Evolutionary conservation across 345 rosid species (phyloP).

Genomic region (Erodium maritimum): DNA sequence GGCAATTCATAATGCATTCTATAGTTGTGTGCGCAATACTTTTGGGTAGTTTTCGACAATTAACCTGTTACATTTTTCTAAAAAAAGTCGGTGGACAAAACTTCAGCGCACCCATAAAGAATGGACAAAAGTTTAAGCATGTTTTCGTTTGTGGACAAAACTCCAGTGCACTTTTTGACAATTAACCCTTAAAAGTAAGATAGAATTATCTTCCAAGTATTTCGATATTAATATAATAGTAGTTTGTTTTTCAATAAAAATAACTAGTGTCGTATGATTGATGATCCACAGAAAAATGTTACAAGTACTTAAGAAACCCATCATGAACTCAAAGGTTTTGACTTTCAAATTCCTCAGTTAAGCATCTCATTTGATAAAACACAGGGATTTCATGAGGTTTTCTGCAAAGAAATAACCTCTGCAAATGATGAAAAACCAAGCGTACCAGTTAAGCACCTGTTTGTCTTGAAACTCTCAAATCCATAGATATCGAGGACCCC

Average conservation of each 20-base stretch:
- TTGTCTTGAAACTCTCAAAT: slow-evolving; percentile 99
- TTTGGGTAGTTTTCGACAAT: too few relatives aligned
- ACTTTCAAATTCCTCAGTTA: neutral
- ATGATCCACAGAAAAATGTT: neutral
- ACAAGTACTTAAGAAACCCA: neutral
- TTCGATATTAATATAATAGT: neutral
- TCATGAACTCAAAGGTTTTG: neutral
- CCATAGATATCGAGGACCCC: slow-evolving; percentile 99
- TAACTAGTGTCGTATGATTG: neutral
- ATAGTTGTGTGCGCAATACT: too few relatives aligned
- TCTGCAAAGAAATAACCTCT: slow-evolving; percentile 15
- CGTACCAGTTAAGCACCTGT: slow-evolving; percentile 99
- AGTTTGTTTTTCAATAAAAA: neutral
- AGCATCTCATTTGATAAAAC: slow-evolving; percentile 5
- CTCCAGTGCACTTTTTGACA: too few relatives aligned
- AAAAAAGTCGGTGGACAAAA: too few relatives aligned
- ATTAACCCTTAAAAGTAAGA: too few relatives aligned
- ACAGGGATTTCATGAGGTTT: slow-evolving; percentile 15
- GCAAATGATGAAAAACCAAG: slow-evolving; percentile 46
- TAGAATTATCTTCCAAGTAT: too few relatives aligned
- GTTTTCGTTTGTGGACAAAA: too few relatives aligned
- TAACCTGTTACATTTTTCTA: too few relatives aligned
- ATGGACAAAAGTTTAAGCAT: too few relatives aligned
- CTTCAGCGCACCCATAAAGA: too few relatives aligned
- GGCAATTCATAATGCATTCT: too few relatives aligned